Evolutionary conservation across 2,329 filamentous ascomycete genomes (phyloP).

Genomic region (Diaporthe sp.): DNA sequence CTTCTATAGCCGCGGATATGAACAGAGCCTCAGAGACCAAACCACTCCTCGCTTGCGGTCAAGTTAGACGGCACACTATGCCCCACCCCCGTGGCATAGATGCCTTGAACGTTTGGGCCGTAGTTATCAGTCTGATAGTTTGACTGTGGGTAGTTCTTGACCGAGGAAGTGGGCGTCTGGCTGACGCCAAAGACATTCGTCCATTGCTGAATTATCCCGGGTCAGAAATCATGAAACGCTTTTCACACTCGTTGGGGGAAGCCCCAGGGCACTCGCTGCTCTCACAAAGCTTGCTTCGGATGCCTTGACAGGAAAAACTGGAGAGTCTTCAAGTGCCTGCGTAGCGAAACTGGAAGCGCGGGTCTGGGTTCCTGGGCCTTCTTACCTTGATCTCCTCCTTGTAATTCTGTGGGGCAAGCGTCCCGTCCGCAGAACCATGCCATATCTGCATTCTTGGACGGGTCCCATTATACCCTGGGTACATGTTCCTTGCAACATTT

Average conservation of each 20-base stretch:
- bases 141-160: constrained; percentile 52
- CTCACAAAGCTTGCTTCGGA: background rate
- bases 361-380: background rate
- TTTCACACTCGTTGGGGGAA: background rate
- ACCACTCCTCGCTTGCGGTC: constrained; percentile 52
- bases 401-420: constrained; percentile 67
- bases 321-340: background rate
- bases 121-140: constrained; percentile 57
- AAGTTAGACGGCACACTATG: constrained; percentile 46
- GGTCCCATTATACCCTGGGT: constrained; percentile 55
- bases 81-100: constrained; percentile 48
- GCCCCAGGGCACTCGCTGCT: background rate
- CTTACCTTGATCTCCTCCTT: constrained; percentile 63
- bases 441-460: constrained; percentile 72
- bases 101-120: constrained; percentile 54
- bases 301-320: background rate
- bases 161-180: constrained; percentile 42
- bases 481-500: constrained; percentile 58
- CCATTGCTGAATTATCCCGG: constrained; percentile 59
- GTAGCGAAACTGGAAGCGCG: background rate
- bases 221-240: background rate
- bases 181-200: constrained; percentile 62
- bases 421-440: constrained; percentile 67
- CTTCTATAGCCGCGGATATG: background rate
- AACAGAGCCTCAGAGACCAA: constrained; percentile 46